A percentile compares a stretch with the other conserved stretches of the same genome.
phyloP scores from a whole-genome alignment of 2,329 filamentous ascomycete species.

The Arthrobotrys sphaeroides region DNA sequence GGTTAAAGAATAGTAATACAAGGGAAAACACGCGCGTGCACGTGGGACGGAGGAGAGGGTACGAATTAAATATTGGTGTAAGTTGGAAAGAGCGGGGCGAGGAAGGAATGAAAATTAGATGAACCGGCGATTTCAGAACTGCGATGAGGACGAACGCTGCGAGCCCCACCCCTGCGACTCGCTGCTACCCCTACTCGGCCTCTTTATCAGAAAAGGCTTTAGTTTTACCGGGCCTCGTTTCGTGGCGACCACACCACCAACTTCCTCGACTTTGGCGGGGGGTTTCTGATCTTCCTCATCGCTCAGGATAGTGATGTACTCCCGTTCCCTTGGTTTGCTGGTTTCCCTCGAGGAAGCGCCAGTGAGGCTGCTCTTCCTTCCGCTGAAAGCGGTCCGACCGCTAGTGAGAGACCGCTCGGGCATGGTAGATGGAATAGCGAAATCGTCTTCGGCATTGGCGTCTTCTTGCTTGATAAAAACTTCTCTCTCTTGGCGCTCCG shows the following conservation, averaged over 20 bases:
- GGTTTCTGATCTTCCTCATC: conserved; percentile 10
- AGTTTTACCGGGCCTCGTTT: conserved; percentile 24
- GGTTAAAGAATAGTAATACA: neutral
- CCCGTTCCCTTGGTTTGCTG: neutral
- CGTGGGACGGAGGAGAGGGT: no score
- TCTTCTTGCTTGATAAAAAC: conserved; percentile 6
- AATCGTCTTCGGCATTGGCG: conserved; percentile 1
- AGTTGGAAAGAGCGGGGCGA: no score
- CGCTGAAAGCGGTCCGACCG: conserved; percentile 33
- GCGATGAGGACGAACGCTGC: conserved; percentile 14
- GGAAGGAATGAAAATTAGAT: neutral
- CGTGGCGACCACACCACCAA: neutral
- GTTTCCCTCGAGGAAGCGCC: neutral
- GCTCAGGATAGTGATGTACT: conserved; percentile 10
- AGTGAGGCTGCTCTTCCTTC: neutral
- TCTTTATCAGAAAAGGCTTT: conserved; percentile 13
- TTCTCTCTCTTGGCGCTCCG: conserved; percentile 8
- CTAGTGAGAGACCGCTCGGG: conserved; percentile 36
- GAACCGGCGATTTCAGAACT: neutral
- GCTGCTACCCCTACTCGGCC: neutral
- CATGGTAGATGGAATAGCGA: conserved; percentile 42
- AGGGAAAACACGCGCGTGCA: no score
- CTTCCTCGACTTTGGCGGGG: conserved; percentile 20
- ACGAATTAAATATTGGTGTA: no score
- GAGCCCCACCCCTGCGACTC: conserved; percentile 8